Evolutionary conservation across 2,329 filamentous ascomycete species (phyloP).

Genomic region (Diaporthe vexans): DNA sequence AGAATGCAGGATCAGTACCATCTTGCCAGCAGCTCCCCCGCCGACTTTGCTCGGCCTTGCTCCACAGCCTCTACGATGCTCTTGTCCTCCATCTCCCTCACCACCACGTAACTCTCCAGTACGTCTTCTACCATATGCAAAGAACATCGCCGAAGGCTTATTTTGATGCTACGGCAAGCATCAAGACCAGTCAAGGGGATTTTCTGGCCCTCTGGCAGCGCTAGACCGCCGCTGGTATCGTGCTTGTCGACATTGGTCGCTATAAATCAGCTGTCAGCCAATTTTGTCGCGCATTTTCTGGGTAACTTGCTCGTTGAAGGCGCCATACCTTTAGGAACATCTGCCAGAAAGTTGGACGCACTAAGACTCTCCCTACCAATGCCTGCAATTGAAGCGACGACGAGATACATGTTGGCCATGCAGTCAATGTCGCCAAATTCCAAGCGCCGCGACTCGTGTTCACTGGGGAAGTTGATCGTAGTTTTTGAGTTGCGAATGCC

Average conservation of each 20-base stretch:
- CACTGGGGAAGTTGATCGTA: background rate
- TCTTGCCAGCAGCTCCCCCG: background rate
- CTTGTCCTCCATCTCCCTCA: background rate
- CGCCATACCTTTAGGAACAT: background rate
- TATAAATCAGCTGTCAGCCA: background rate
- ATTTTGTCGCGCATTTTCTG: fast-evolving
- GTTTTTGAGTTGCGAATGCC: background rate
- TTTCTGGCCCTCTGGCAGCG: background rate
- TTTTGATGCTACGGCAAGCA: background rate
- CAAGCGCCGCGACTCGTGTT: background rate
- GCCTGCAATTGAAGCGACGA: background rate
- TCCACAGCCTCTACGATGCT: background rate
- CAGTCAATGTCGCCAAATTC: conserved; percentile 6
- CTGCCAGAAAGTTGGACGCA: fast-evolving
- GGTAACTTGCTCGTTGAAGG: fast-evolving
- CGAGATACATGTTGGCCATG: conserved; percentile 15
- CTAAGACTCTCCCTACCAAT: background rate
- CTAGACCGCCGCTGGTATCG: background rate
- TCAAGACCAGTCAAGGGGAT: background rate
- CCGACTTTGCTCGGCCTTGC: background rate
- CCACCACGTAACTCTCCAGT: background rate
- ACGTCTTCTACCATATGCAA: too few species aligned
- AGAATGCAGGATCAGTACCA: background rate
- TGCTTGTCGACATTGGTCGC: background rate
- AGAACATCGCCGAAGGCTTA: background rate